Evolutionary conservation across 148 eudicot species (phyloP), one percentile per base, ranked within the genome.

Genomic region (Arctostaphylos glauca): DNA sequence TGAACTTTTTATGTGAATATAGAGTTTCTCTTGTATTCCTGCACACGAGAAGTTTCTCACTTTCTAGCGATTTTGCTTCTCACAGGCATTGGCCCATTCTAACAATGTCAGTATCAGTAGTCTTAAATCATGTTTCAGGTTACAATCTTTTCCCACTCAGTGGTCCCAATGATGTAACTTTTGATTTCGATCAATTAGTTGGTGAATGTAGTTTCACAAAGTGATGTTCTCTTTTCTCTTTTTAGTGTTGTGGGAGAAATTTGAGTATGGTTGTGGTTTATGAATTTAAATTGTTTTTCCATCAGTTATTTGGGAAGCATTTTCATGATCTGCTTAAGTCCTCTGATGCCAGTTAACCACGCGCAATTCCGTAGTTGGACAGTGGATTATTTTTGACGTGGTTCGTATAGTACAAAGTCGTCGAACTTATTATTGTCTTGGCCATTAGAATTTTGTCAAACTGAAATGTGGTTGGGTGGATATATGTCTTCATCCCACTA

Each of bases 21-120:
- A 66, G 21, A 66, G 13, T 80, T 50, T 68, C 15, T 23, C 47
- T 80, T 25, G 55, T 21, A 25, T 52, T 67, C 71, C 12, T 6
- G 21, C 25, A n/a, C 18, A 7, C n/a, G 49, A 38, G 79, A n/a
- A 14, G 8, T 56, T 79, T 31, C 31, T 72, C 9, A 72, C 21
- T 56, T 79, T 31, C 31, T 72, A 15, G 78, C 21, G 7, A 44
- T 31, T 23, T 78, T 66, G 38, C 38, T 83, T 77, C 47, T 83
- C 41, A 72, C 48, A 50, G 23, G 68, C 23, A 4, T 44, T 44
- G 78, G 72, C 64, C 50, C 56, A 50, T 59, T 82, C 44, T 58
- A 71, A 50, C 71, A 21, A 50, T 56, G 47, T 59, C 49, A 49
- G 41, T n/a, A 58, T 73, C 47, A 50, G 54, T 52, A 71, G 66